Base-by-base conservation (phyloP, 2,329 filamentous ascomycete species). In the Aspergillus udagawae region DNA sequence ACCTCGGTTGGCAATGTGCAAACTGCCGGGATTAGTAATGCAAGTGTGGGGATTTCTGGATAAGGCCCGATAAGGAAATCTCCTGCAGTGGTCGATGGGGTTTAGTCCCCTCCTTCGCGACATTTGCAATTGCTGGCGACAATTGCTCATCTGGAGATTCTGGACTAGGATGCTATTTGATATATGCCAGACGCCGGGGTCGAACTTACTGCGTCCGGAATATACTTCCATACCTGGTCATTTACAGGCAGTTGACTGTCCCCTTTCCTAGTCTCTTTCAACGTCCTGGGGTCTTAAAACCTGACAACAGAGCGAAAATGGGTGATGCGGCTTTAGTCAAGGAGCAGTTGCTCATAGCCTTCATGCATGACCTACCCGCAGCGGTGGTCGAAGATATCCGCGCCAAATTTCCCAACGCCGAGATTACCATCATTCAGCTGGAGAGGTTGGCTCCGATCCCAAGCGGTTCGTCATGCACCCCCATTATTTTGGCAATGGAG, bases 291-390 rank as follows among this genome's bases (percentile, higher is more conserved):
- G 5, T 14, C 14, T 17, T 3, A 14, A 38, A 14, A 17, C 14
- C 20, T 27, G 14, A 38, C 7, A 14, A 14, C 47, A 8, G 20
- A 20, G n/a, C 23, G 60, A 14, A 14, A 9, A 70, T 72, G 69
- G 68, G 67, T 7, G 63, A 66, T 21, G 63, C 62, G 14, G 20
- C 51, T 14, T 21, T 60, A 2, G 17, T 54, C 4, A 56, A 53
- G 1, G 65, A 70, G 53, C 64, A 60, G 27, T 29, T 70, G 32
- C 63, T 72, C 51, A 35, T 70, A 17, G 50, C 61, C n/a, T 65
- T 67, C 49, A 54, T 59, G 23, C 55, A 49, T 5, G 38, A 56
- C 0, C 44, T 71, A 9, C 58, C 69, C 1, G 45, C 51, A 2
- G 28, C 51, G n/a, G 47, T 68, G 25, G n/a, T 61, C 23, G 58